Conservation (phyloP, 2,329 filamentous ascomycete genomes). For the Tolypocladium amazonense region DNA sequence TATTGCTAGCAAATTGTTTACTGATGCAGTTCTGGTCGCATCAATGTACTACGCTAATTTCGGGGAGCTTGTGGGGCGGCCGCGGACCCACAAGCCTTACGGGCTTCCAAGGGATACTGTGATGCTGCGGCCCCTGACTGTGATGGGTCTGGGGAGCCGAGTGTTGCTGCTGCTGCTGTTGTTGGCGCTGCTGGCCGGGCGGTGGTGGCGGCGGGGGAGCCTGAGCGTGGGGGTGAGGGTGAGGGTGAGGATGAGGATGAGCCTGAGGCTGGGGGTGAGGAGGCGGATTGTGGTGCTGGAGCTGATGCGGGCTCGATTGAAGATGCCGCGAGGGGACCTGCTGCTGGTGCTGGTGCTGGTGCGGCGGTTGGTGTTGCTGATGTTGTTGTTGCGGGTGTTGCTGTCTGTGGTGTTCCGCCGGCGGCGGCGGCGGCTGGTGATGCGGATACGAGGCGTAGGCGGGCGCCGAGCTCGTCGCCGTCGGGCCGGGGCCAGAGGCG, state of each 20-base stretch:
- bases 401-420: neutral
- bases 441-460: conserved; percentile 9
- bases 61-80: too few species aligned
- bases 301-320: conserved; percentile 10
- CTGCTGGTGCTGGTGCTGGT: conserved; percentile 4
- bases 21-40: too few species aligned
- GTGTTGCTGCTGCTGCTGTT: conserved; percentile 1
- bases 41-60: too few species aligned
- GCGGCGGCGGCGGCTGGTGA: conserved; percentile 9
- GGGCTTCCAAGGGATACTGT: too few species aligned
- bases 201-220: neutral
- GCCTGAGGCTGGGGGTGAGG: conserved; percentile 12
- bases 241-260: conserved; percentile 5
- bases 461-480: conserved; percentile 5
- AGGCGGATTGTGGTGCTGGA: neutral
- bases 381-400: neutral
- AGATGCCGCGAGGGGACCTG: conserved; percentile 2
- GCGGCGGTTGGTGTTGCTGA: conserved; percentile 13
- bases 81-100: too few species aligned
- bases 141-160: neutral
- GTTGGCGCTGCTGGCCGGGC: neutral
- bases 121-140: conserved; percentile 5
- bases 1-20: too few species aligned
- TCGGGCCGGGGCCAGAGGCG: conserved; percentile 7
- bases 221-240: conserved; percentile 5